Evolutionary conservation across 306 rosid genomes (phyloP), one percentile per base, ranked within the genome.

Genomic region (Senna siamea): DNA sequence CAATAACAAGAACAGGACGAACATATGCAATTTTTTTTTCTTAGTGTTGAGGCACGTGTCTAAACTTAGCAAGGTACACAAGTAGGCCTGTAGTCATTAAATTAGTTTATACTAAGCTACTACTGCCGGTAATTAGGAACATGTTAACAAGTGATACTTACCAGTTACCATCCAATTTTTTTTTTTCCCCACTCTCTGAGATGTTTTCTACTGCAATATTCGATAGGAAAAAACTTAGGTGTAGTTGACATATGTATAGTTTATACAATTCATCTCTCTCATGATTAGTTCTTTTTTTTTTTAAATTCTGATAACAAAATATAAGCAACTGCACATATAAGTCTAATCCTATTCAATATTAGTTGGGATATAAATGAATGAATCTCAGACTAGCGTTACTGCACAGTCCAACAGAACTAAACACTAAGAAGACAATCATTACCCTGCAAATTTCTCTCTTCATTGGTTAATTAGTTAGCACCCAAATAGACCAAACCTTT

Each of bases 391-490:
- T 60, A 35, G 14, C 66, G 26, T 60, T 34, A 17, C 47, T 30
- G 46, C 9, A 52, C 20, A 69, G n/a, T n/a, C n/a, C n/a, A n/a
- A n/a, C n/a, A n/a, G n/a, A n/a, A n/a, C n/a, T 35, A 44, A 66
- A 57, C 20, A 48, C 74, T 13, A 26, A 54, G 59, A 32, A 54
- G 37, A 51, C 70, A 65, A 28, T 44, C 70, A 56, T 68, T 1
- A 65, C 30, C 30, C 30, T 26, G 30, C 30, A 26, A 26, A 26
- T 3, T 26, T 26, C 30, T 26, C 30, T 26, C 30, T 26, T 26
- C 30, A 26, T 26, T 26, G 30, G 30, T 26, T 26, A n/a, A n/a
- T n/a, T 26, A 26, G 30, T 26, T 26, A 26, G 30, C 30, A 26
- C 30, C 30, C 30, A 26, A 26, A 26, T 26, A 26, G 30, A 1